Percentiles rank a stretch among this genome's conserved stretches.
phyloP scores from a whole-genome alignment of 108 stramenopile genomes.

The Bacterosira constricta region DNA sequence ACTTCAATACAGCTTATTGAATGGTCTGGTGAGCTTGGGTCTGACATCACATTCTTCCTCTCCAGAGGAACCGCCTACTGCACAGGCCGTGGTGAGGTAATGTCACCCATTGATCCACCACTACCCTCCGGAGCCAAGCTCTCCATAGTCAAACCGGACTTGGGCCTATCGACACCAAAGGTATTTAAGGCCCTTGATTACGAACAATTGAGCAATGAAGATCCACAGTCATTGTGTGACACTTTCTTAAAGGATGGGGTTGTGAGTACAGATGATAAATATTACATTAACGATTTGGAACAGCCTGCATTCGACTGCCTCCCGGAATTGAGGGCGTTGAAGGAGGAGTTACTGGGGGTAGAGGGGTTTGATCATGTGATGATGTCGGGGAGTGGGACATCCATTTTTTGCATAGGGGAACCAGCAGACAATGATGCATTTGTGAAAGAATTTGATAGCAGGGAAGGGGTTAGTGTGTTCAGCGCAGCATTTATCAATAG shows the following conservation, averaged over 20 bases:
- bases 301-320: slow-evolving; percentile 80
- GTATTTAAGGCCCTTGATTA: slow-evolving; percentile 92
- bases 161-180: slow-evolving; percentile 90
- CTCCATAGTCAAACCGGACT: slow-evolving; percentile 86
- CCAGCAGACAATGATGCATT: slow-evolving; percentile 66
- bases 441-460: slow-evolving; percentile 53
- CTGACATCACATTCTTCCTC: slow-evolving; percentile 96
- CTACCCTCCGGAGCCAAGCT: slow-evolving; percentile 64
- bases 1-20: slow-evolving; percentile 69
- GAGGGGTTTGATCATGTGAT: slow-evolving; percentile 80
- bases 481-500: slow-evolving; percentile 63
- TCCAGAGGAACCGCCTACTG: slow-evolving; percentile 94
- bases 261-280: slow-evolving; percentile 51
- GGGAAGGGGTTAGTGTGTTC: slow-evolving; percentile 70
- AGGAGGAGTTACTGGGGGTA: slow-evolving; percentile 59
- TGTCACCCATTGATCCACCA: slow-evolving; percentile 82
- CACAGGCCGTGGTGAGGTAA: slow-evolving; percentile 94
- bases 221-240: slow-evolving; percentile 70
- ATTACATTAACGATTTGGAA: slow-evolving; percentile 86
- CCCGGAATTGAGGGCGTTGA: slow-evolving; percentile 67
- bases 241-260: slow-evolving; percentile 65
- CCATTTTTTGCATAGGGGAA: slow-evolving; percentile 85
- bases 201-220: slow-evolving; percentile 65
- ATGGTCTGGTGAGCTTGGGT: slow-evolving; percentile 93
- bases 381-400: slow-evolving; percentile 89